A percentile compares a stretch with the other conserved stretches of the same genome.
These are phyloP conservation scores for Suillus luteus DNA, from an alignment of 768 basidiomycete genomes.

Conservation along the genomic window DNA sequence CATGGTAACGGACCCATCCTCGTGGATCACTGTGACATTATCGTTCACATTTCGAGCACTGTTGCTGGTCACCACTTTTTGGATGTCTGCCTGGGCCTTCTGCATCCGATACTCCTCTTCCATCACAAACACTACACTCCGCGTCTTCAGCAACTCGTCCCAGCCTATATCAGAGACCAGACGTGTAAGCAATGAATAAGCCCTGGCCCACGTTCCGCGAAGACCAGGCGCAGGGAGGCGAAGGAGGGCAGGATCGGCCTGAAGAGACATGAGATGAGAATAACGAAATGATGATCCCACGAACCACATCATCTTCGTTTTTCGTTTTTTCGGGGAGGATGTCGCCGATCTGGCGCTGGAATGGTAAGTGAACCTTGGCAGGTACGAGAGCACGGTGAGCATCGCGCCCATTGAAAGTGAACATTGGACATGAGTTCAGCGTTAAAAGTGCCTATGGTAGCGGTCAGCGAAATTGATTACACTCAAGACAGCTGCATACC, in stretches of 20 bases:
- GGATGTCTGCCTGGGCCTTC: conserved; percentile 78
- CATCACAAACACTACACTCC: conserved; percentile 98
- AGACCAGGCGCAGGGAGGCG: conserved; percentile 95
- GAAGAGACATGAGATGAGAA: conserved; percentile 10
- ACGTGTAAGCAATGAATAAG: conserved; percentile 86
- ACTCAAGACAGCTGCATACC: conserved; percentile 22
- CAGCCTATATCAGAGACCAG: conserved; percentile 96
- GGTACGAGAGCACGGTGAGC: conserved; percentile 83
- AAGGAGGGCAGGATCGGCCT: conserved; percentile 92
- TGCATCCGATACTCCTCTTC: conserved; percentile 99
- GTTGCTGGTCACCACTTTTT: conserved; percentile 30
- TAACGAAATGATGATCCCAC: conserved; percentile 14
- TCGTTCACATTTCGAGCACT: conserved; percentile 26
- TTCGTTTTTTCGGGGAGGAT: conserved; percentile 84
- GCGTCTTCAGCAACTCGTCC: conserved; percentile 96
- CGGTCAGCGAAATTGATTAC: conserved; percentile 1
- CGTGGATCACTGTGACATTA: conserved; percentile 52
- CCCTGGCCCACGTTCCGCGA: conserved; percentile 94
- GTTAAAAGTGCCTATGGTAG: conserved; percentile 71
- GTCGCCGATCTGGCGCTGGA: conserved; percentile 82
- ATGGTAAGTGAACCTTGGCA: conserved; percentile 80
- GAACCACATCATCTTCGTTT: conserved; percentile 83
- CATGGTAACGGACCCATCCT: conserved; percentile 56
- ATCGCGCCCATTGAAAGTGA: conserved; percentile 97
- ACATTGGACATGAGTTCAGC: conserved; percentile 99